Percentiles rank a stretch among this genome's conserved stretches.
These are phyloP conservation scores for Alternaria ethzedia DNA, from an alignment of 2,329 filamentous ascomycete genomes.

Conservation along the genomic window DNA sequence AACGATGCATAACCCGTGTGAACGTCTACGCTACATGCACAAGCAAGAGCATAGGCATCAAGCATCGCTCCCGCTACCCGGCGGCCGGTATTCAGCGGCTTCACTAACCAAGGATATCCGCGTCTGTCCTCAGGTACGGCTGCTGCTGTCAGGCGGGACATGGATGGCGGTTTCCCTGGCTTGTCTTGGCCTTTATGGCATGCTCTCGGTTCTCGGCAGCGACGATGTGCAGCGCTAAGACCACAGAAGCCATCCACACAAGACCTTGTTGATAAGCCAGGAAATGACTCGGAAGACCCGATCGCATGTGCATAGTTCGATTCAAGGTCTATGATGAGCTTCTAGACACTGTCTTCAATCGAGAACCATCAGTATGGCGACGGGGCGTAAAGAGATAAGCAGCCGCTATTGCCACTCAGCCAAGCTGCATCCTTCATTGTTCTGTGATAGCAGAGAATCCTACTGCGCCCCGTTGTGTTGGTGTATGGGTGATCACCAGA, in stretches of 20 bases:
- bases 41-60: neutral
- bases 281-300: neutral
- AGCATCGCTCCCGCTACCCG: neutral
- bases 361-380: neutral
- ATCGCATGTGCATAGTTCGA: neutral
- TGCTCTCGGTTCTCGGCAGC: neutral
- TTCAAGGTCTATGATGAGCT: neutral
- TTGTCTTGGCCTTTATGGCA: neutral
- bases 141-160: neutral
- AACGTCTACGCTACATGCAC: neutral
- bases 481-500: neutral
- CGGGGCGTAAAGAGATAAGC: neutral
- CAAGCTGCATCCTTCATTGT: neutral
- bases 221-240: neutral
- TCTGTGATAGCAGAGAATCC: neutral
- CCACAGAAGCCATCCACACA: neutral
- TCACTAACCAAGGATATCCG: constrained; percentile 6
- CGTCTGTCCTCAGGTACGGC: constrained; percentile 1
- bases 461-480: neutral
- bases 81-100: neutral
- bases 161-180: neutral
- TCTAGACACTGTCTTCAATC: neutral
- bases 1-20: neutral
- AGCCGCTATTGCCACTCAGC: neutral
- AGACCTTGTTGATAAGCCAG: neutral